A percentile compares a stretch with the other conserved stretches of the same genome.
Conservation (phyloP, 768 basidiomycete genomes). For the Coprinopsis marcescibilis region DNA sequence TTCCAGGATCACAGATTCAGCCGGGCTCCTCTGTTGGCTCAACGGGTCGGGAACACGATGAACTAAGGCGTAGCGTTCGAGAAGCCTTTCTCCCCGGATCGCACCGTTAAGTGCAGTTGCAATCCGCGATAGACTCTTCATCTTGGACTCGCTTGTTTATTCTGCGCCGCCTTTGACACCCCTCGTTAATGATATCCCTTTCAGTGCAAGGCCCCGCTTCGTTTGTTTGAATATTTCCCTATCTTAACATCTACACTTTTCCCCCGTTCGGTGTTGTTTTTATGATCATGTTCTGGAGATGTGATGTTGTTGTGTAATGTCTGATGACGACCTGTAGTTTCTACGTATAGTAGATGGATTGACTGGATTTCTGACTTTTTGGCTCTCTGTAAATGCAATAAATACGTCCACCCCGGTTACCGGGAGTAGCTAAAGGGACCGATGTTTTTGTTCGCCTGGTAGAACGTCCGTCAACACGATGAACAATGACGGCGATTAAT, state of each 20-base stretch:
- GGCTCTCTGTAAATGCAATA: no score
- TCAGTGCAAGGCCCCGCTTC: no score
- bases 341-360: no score
- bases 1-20: constrained; percentile 59
- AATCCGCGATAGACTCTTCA: not conserved
- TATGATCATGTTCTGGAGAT: not conserved
- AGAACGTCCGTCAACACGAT: no score
- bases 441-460: no score
- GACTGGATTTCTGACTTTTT: no score
- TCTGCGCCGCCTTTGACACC: constrained; percentile 10
- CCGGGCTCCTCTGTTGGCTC: constrained; percentile 65
- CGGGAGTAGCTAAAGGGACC: no score
- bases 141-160: constrained; percentile 16
- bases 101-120: constrained; percentile 36
- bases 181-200: constrained; percentile 10
- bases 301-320: not conserved
- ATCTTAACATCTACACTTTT: not conserved
- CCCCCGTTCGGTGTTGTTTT: not conserved
- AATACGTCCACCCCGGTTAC: no score
- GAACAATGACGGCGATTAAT: no score
- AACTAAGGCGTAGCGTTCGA: constrained; percentile 73
- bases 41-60: constrained; percentile 65
- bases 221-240: constrained; percentile 10
- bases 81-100: constrained; percentile 74
- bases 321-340: not conserved